Evolutionary conservation across 176 grass and related monocot genomes (phyloP), one percentile per base, ranked within the genome.

Genomic region (Juncus effusus): DNA sequence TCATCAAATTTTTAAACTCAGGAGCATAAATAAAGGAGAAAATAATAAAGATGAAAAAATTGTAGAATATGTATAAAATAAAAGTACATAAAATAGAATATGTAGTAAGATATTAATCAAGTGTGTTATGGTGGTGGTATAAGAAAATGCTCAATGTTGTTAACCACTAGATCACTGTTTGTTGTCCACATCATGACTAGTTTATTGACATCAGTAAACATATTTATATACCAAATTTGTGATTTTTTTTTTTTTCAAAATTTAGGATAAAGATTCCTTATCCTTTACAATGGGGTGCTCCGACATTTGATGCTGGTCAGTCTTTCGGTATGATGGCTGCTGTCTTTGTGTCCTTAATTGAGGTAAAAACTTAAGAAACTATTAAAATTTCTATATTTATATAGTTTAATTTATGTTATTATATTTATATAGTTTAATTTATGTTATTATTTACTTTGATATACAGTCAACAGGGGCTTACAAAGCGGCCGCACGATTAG

Each of bases 311-410:
- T 70, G 94, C 85, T 7, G 94, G 94, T 41, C 88, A 99, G 64
- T 93, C 83, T 51, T 99, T 99, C 70, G 94, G 94, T 3, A 99
- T 99, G 88, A 90, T 93, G 80, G 79, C 94, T 65, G 94, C 94
- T 65, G 88, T 93, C 49, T 79, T 99, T 59, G 94, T 99, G 40
- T 99, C 94, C 6, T 81, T 99, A 57, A 72, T 93, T 59, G 94
- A 99, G 94, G 94, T 92, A 56, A 73, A 39, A 54, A 6, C 55
- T 61, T 66, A 59, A 14, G 55, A 50, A 50, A 56, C 54, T 10
- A 76, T 16, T 54, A 40, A 13, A 76, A 4, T 9, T 61, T 72
- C 40, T 59, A 9, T 60, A 16, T 13, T 39, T 28, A 28, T 28
- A 28, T 28, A 35, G 5, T 16, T 72, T 59, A 35, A 54, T 56